A percentile compares a stretch with the other conserved stretches of the same genome.
phyloP scores from a whole-genome alignment of 2,329 filamentous ascomycete genomes.

The Cryphonectria parasitica region DNA sequence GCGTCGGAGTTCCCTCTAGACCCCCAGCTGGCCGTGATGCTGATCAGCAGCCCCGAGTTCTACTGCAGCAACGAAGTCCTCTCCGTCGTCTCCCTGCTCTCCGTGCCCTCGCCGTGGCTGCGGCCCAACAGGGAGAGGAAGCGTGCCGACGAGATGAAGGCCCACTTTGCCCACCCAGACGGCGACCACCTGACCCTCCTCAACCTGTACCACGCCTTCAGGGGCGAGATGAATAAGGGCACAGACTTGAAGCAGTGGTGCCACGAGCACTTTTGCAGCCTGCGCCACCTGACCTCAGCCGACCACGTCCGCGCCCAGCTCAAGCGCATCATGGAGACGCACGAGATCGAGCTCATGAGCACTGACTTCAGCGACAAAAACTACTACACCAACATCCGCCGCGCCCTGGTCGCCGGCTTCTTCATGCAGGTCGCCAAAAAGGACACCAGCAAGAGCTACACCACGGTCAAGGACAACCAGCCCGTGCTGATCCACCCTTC shows the following conservation, averaged over 20 bases:
- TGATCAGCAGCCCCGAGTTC: constrained; percentile 96
- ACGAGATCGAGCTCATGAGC: constrained; percentile 81
- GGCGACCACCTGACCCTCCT: constrained; percentile 95
- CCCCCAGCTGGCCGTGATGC: constrained; percentile 92
- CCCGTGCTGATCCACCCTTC: constrained; percentile 91
- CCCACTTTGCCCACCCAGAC: constrained; percentile 86
- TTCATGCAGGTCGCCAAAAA: constrained; percentile 99
- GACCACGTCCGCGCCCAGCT: constrained; percentile 93
- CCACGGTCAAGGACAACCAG: constrained; percentile 96
- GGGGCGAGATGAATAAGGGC: constrained; percentile 67
- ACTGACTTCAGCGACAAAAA: constrained; percentile 94
- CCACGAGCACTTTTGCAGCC: constrained; percentile 92
- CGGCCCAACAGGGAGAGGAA: constrained; percentile 84
- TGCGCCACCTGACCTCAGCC: constrained; percentile 84
- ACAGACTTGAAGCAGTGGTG: constrained; percentile 88
- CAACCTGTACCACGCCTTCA: constrained; percentile 98
- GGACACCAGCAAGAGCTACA: constrained; percentile 88
- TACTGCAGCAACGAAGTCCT: constrained; percentile 99
- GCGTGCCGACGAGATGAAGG: constrained; percentile 96
- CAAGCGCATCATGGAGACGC: constrained; percentile 94
- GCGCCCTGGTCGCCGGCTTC: constrained; percentile 90
- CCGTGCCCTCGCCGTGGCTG: constrained; percentile 91
- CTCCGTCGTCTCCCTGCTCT: constrained; percentile 90
- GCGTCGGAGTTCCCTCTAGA: constrained; percentile 96
- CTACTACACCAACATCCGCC: constrained; percentile 96